These are phyloP conservation scores for Stachybotrys elegans DNA, from an alignment of 2,329 filamentous ascomycete genomes.

Conservation along the genomic window DNA sequence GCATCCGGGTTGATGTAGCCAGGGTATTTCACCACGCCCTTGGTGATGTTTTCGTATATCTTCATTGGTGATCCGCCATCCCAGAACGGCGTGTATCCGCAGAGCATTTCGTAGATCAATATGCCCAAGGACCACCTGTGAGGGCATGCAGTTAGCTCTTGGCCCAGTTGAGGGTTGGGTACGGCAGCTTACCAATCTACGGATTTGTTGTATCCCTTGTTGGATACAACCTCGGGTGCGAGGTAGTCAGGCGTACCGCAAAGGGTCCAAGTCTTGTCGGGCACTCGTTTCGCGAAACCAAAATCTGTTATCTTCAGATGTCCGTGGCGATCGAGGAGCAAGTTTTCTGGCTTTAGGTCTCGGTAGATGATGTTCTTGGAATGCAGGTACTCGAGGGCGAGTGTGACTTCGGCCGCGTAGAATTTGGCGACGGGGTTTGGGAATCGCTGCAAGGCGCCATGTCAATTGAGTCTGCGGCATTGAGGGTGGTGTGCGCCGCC, in stretches of 20 bases:
- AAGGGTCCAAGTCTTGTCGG: constrained; percentile 98
- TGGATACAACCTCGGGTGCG: constrained; percentile 96
- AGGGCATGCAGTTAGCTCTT: constrained; percentile 1
- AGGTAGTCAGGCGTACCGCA: constrained; percentile 98
- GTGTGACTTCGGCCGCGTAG: constrained; percentile 94
- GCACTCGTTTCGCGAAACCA: constrained; percentile 95
- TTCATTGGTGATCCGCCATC: constrained; percentile 97
- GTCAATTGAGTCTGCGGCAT: no score
- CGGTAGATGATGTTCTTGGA: constrained; percentile 95
- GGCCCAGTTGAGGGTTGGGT: not conserved
- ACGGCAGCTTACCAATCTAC: constrained; percentile 81
- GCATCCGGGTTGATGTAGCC: constrained; percentile 93
- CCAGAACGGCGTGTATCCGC: constrained; percentile 98
- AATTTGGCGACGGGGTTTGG: constrained; percentile 99
- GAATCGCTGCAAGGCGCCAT: constrained; percentile 78
- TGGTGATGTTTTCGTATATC: constrained; percentile 99
- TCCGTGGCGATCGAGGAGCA: constrained; percentile 85
- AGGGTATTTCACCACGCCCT: constrained; percentile 93
- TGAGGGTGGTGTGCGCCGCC: no score
- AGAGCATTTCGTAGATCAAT: constrained; percentile 98
- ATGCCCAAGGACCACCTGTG: constrained; percentile 95
- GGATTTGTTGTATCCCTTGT: constrained; percentile 99
- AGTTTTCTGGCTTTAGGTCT: constrained; percentile 92
- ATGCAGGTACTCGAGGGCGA: constrained; percentile 94
- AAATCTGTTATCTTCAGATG: constrained; percentile 98